These are phyloP conservation scores for Cytospora piceicola DNA, from an alignment of 2,329 filamentous ascomycete species.

Conservation along the genomic window DNA sequence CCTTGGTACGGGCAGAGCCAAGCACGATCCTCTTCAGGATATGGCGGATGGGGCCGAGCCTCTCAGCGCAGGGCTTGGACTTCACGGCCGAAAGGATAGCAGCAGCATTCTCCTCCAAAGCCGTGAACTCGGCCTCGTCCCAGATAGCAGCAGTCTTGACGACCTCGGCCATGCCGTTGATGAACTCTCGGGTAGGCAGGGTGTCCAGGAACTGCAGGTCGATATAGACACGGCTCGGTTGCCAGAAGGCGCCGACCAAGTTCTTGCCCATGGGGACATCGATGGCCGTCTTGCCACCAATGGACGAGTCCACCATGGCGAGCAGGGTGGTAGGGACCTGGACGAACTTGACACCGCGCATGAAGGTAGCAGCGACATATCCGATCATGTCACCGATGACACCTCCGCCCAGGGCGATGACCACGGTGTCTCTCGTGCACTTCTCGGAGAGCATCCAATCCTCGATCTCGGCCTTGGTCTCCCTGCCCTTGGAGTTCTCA, in stretches of 20 bases:
- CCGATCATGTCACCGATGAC: constrained; percentile 99
- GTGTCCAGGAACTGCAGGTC: constrained; percentile 91
- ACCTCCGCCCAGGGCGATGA: constrained; percentile 92
- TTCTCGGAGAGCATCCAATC: constrained; percentile 93
- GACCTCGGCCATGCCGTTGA: constrained; percentile 99
- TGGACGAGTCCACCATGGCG: constrained; percentile 97
- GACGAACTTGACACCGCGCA: constrained; percentile 94
- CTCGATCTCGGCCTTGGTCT: constrained; percentile 93
- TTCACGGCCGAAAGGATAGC: constrained; percentile 75
- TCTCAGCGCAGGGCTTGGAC: constrained; percentile 51
- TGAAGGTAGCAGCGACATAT: constrained; percentile 96
- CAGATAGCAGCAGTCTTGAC: constrained; percentile 98
- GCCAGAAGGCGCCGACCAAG: constrained; percentile 94
- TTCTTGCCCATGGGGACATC: constrained; percentile 97
- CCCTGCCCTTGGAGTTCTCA: constrained; percentile 89
- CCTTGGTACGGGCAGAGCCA: constrained; percentile 91
- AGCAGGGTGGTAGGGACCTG: constrained; percentile 95
- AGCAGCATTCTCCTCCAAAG: constrained; percentile 80
- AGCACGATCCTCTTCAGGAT: constrained; percentile 80
- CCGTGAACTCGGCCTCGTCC: constrained; percentile 83
- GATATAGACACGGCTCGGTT: constrained; percentile 91
- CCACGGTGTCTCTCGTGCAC: constrained; percentile 93
- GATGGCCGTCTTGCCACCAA: constrained; percentile 97
- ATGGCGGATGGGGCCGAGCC: constrained; percentile 69
- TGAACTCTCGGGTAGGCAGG: constrained; percentile 86